phyloP scores from a whole-genome alignment of 768 basidiomycete genomes.

The Boletus tylopilopsis region DNA sequence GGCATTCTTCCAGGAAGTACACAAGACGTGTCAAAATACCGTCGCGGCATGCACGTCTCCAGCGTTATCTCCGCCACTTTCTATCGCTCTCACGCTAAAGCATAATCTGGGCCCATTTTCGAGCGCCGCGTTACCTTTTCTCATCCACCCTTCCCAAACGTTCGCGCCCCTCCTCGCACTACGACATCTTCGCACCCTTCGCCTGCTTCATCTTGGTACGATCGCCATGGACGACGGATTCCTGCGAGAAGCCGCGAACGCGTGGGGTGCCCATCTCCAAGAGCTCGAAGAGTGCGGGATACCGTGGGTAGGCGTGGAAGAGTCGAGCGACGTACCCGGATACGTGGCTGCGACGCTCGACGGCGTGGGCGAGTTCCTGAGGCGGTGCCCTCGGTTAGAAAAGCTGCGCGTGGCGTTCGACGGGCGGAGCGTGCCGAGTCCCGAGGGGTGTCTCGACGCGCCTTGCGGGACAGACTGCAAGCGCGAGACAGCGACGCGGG shows the following conservation, averaged over 20 bases:
- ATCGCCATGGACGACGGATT: slow-evolving; percentile 28
- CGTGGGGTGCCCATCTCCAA: slow-evolving; percentile 25
- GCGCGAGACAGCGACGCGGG: not conserved
- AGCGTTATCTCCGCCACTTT: not conserved
- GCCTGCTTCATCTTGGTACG: slow-evolving; percentile 25
- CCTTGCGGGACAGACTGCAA: not conserved
- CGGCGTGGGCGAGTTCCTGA: slow-evolving; percentile 20
- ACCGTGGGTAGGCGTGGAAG: slow-evolving; percentile 24
- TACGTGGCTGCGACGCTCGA: slow-evolving; percentile 17
- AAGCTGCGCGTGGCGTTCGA: slow-evolving; percentile 25
- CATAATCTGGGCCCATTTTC: slow-evolving; percentile 23
- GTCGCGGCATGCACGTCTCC: not conserved
- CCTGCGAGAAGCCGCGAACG: slow-evolving; percentile 22
- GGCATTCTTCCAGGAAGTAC: slow-evolving; percentile 24
- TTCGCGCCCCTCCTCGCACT: slow-evolving; percentile 24
- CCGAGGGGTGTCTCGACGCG: not conserved
- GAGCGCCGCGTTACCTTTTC: slow-evolving; percentile 20
- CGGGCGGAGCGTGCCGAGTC: slow-evolving; percentile 7
- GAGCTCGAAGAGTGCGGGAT: slow-evolving; percentile 27
- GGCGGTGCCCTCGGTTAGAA: slow-evolving; percentile 16
- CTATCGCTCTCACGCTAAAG: slow-evolving; percentile 26
- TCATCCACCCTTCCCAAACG: slow-evolving; percentile 23
- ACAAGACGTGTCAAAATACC: slow-evolving; percentile 11
- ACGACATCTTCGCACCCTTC: slow-evolving; percentile 16
- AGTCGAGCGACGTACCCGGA: slow-evolving; percentile 8